Evolutionary conservation across 2,329 filamentous ascomycete species (phyloP).

Genomic region (Apiospora hydei): DNA sequence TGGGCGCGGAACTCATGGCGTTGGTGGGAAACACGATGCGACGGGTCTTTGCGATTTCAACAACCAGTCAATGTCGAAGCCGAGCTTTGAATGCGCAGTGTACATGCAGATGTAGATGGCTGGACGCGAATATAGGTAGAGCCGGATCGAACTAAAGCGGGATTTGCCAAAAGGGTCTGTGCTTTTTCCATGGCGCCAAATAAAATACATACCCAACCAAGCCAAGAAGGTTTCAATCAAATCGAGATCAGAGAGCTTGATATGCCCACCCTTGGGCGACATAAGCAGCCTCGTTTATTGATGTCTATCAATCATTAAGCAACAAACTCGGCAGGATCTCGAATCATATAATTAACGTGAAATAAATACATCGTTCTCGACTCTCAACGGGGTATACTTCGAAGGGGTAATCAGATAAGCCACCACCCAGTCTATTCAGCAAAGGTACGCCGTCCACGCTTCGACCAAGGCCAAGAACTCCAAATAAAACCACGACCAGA

Average conservation of each 20-base stretch:
- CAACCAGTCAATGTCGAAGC: neutral
- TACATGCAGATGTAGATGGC: neutral
- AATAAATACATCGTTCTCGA: neutral
- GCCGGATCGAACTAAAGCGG: neutral
- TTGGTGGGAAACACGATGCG: neutral
- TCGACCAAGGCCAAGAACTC: neutral
- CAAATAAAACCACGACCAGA: neutral
- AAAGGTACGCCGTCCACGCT: neutral
- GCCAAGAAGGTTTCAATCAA: neutral
- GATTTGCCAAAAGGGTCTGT: slow-evolving; percentile 6
- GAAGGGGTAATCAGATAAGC: slow-evolving; percentile 3
- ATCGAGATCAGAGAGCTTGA: too few relatives aligned
- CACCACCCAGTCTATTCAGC: neutral
- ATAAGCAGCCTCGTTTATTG: neutral
- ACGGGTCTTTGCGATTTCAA: neutral
- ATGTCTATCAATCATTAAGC: neutral
- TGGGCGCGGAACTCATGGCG: slow-evolving; percentile 43
- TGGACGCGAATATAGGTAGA: neutral
- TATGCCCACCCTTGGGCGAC: too few relatives aligned
- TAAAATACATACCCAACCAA: neutral
- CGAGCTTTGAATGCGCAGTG: neutral
- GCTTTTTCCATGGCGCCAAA: neutral
- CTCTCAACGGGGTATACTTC: slow-evolving; percentile 12
- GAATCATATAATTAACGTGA: neutral
- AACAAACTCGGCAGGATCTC: neutral